A percentile compares a stretch with the other conserved stretches of the same genome.
These are phyloP conservation scores for Stygiomarasmius scandens DNA, from an alignment of 1,284 basidiomycete species.

Conservation along the genomic window DNA sequence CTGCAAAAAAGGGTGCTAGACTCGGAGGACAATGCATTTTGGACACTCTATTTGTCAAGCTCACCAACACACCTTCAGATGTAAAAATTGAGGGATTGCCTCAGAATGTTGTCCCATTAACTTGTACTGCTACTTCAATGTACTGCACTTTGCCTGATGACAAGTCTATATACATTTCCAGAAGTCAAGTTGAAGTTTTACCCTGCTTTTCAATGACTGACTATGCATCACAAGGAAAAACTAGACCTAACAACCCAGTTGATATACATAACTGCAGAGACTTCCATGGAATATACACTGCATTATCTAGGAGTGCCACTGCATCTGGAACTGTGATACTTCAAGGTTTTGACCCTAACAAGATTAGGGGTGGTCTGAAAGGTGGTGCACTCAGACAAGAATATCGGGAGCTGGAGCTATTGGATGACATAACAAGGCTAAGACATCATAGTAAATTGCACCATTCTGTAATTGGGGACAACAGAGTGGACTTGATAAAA, in stretches of 20 bases:
- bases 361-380: slow-evolving; percentile 4
- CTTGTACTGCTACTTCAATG: slow-evolving; percentile 15
- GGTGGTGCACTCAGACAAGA: slow-evolving; percentile 9
- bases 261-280: slow-evolving; percentile 12
- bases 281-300: slow-evolving; percentile 15
- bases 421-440: slow-evolving; percentile 18
- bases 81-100: slow-evolving; percentile 36
- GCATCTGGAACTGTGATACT: slow-evolving; percentile 17
- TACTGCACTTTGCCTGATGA: slow-evolving; percentile 30
- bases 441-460: slow-evolving; percentile 3
- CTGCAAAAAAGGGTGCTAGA: slow-evolving; percentile 9
- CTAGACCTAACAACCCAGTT: slow-evolving; percentile 13
- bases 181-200: slow-evolving; percentile 36
- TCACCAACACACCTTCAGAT: slow-evolving; percentile 30
- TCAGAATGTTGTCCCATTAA: slow-evolving; percentile 41
- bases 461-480: not conserved
- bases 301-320: slow-evolving; percentile 13
- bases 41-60: slow-evolving; percentile 26
- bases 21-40: slow-evolving; percentile 12
- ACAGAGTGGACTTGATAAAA: no score
- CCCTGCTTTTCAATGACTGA: slow-evolving; percentile 47
- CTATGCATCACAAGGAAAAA: slow-evolving; percentile 38
- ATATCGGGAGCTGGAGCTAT: slow-evolving; percentile 16
- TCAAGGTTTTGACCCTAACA: slow-evolving; percentile 11
- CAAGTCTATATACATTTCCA: slow-evolving; percentile 20